Base-by-base conservation (phyloP, 2,329 filamentous ascomycete species). In the Phyllosticta paracitricarpa region DNA sequence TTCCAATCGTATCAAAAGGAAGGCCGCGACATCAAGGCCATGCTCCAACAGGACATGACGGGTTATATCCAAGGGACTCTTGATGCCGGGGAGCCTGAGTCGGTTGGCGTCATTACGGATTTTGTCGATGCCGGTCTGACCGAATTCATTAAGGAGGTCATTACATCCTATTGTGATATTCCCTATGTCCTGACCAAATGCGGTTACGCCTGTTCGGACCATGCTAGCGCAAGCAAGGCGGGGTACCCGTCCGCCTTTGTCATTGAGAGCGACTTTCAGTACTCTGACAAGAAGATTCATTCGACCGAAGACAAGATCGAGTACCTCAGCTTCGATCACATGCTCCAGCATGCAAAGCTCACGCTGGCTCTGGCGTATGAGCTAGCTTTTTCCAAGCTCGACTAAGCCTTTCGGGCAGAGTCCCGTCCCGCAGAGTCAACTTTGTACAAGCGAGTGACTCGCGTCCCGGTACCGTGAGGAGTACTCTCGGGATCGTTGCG, bases 1-100 rank as follows among this genome's bases (percentile, higher is more conserved):
- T 97, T 97, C 79, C 81, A 83, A 57, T 78, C 83, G 7, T 97
- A 97, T 71, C 86, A 89, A 75, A 84, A 86, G 72, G 76, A 83
- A 24, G 81, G 82, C 33, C 83, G 87, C 26, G 85, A 93, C 66
- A 82, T 97, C 73, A 95, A 93, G 77, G 93, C 93, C 35, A 97
- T 97, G 94, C 83, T 97, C 60, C 93, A 97, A 78, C 93, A 97
- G 76, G 93, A 97, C 75, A 97, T 97, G 93, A 96, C 91, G 3
- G 62, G 61, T n/a, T 97, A 88, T 72, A 83, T 91, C 4, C 85
- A 92, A 72, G 87, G 86, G 69, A 96, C 91, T 0, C 77, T 94
- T 22, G 89, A 94, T 66, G 87, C 89, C 2, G 91, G 91, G 63
- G 81, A 89, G 74, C 82, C 85, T 4, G 93, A 97, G 79, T 88